Base-by-base conservation (phyloP, 78 protist genomes). In the Dictyostelium brefeldianum region DNA sequence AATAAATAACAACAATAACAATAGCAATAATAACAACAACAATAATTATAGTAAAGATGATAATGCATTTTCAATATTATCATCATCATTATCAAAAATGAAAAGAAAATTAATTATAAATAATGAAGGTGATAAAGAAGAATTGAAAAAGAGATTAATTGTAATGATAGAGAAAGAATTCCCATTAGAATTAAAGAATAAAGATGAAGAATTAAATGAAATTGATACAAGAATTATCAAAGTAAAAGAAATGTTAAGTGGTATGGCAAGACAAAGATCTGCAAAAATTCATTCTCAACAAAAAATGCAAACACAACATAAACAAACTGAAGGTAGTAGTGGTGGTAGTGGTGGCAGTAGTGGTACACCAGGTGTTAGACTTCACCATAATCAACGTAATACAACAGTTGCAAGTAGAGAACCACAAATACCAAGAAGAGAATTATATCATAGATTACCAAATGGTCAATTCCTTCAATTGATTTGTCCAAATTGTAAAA, bases 161-260 rank as follows among this genome's bases (percentile, higher is more conserved):
- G n/a, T 11, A 2, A 20, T 87, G 43, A 75, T 87, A 29, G 92
- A 87, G 48, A 74, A 43, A 62, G 92, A 87, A 25, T 87, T 87
- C n/a, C 48, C 92, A 1, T 17, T n/a, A 8, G 92, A 87, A n/a
- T 75, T 87, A n/a, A 54, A 87, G 29, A 74, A 59, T 8, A 87
- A 87, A 87, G 92, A 87, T 2, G 54, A 74, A 3, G 92, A 87
- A n/a, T 59, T 87, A 18, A 8, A 77, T 5, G 75, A 74, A 27
- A 87, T 87, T 48, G 92, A 87, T 77, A 64, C 82, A 3, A 74
- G 75, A 12, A 77, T 87, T 2, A 5, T 74, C 1, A 74, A 77
- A 50, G 92, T 87, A 14, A 87, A 87, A 62, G 92, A 87, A 64
- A 87, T 87, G 92, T 75, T 87, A 47, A 57, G 64, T 64, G 20